Conservation (phyloP, 139 green algal genomes). For the Haematococcus lacustris region DNA sequence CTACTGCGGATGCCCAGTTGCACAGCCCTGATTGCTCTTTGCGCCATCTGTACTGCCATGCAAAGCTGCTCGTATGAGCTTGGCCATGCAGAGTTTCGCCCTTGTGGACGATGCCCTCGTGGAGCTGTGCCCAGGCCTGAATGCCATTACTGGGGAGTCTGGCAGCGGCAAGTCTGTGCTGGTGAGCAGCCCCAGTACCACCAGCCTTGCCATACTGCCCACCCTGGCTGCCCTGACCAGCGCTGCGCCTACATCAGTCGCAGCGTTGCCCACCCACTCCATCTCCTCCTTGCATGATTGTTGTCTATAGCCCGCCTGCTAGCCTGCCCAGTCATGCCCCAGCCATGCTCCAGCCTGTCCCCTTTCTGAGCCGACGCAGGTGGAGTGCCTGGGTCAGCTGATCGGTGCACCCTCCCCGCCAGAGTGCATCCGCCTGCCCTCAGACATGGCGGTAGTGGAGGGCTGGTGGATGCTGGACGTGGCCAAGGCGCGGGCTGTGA, state of each 20-base stretch:
- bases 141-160: constrained; percentile 79
- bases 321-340: neutral
- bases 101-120: constrained; percentile 65
- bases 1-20: too few species aligned
- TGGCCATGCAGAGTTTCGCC: constrained; percentile 76
- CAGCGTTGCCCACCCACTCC: too few species aligned
- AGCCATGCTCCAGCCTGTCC: constrained; percentile 1
- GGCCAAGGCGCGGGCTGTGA: constrained; percentile 10
- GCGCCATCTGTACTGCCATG: too few species aligned
- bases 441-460: constrained; percentile 49
- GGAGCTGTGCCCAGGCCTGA: constrained; percentile 65
- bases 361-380: constrained; percentile 12
- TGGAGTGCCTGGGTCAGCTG: constrained; percentile 60
- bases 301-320: too few species aligned
- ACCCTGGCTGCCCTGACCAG: neutral
- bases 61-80: too few species aligned
- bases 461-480: constrained; percentile 39
- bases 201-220: too few species aligned
- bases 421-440: constrained; percentile 58
- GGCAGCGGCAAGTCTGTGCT: constrained; percentile 85
- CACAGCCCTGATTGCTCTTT: too few species aligned
- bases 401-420: constrained; percentile 51
- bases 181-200: constrained; percentile 36
- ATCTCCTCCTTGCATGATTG: too few species aligned
- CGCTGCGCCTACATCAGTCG: too few species aligned